Evolutionary conservation across 495 filamentous ascomycete species (phyloP).

Genomic region (Rostrohypoxylon terebratum): DNA sequence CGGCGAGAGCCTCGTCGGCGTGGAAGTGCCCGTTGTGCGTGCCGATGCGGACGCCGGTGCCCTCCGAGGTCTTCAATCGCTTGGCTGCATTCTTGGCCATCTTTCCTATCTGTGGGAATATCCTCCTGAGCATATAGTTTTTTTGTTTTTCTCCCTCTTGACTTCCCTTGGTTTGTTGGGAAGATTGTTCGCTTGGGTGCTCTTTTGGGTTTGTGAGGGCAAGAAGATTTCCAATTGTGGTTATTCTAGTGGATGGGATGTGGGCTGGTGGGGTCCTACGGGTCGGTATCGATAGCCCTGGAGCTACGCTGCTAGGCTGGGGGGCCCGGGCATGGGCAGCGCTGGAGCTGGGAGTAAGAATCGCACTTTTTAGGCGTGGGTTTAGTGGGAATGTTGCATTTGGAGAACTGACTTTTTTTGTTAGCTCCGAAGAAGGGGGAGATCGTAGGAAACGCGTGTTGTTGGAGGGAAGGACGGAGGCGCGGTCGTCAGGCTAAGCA

Average conservation of each 20-base stretch:
- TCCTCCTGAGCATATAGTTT: conserved; percentile 9
- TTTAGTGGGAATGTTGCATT: conserved; percentile 33
- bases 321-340: too few relatives aligned
- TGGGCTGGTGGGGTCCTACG: conserved; percentile 25
- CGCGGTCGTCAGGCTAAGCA: conserved; percentile 30
- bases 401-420: conserved; percentile 37
- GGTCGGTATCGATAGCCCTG: conserved; percentile 25
- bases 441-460: conserved; percentile 42
- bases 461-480: conserved; percentile 32
- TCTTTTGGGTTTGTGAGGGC: background rate
- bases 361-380: conserved; percentile 7
- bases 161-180: background rate
- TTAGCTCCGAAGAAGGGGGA: conserved; percentile 23
- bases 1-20: conserved; percentile 97
- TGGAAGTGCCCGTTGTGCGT: conserved; percentile 99
- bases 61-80: conserved; percentile 70
- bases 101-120: conserved; percentile 41
- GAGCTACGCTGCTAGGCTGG: too few relatives aligned
- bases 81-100: conserved; percentile 79
- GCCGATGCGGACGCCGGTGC: conserved; percentile 72
- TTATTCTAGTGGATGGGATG: conserved; percentile 23
- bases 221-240: conserved; percentile 26
- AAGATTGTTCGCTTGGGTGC: background rate
- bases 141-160: too few relatives aligned
- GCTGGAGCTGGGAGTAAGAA: conserved; percentile 10